These are phyloP conservation scores for Curvularia sp. DNA, from an alignment of 2,329 filamentous ascomycete species.

Conservation along the genomic window DNA sequence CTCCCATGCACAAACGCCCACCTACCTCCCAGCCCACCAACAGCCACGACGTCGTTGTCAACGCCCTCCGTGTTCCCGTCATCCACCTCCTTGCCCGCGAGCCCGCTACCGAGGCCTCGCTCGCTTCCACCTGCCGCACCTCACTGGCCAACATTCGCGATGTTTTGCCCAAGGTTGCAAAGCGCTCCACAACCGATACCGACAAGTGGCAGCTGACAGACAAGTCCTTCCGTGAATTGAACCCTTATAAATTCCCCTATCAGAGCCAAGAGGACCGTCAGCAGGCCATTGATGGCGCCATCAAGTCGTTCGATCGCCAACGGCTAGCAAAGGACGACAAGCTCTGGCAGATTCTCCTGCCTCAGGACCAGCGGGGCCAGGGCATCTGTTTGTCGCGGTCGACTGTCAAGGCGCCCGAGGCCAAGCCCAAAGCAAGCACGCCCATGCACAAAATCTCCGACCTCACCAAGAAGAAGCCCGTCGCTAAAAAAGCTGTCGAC, in stretches of 20 bases:
- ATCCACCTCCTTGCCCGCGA: conserved; percentile 62
- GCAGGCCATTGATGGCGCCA: conserved; percentile 66
- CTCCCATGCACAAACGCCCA: conserved; percentile 43
- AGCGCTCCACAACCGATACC: conserved; percentile 57
- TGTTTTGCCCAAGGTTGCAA: conserved; percentile 59
- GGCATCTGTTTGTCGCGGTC: conserved; percentile 67
- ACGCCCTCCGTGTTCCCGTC: conserved; percentile 55
- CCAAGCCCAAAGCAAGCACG: conserved; percentile 44
- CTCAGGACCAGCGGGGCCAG: conserved; percentile 66
- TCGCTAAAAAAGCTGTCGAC: conserved; percentile 52
- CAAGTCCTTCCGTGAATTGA: conserved; percentile 66
- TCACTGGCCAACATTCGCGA: conserved; percentile 40
- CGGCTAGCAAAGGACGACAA: conserved; percentile 66
- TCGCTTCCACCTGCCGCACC: conserved; percentile 44
- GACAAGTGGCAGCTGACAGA: conserved; percentile 58
- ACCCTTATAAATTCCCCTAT: conserved; percentile 68
- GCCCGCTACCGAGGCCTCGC: conserved; percentile 39
- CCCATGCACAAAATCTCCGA: conserved; percentile 49
- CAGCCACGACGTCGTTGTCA: conserved; percentile 41
- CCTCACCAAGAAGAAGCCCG: conserved; percentile 54
- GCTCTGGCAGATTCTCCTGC: conserved; percentile 68
- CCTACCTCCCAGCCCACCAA: conserved; percentile 53
- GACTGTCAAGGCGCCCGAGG: conserved; percentile 56
- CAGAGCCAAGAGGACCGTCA: conserved; percentile 62
- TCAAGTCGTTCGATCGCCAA: conserved; percentile 68